A percentile compares a stretch with the other conserved stretches of the same genome.
Evolutionary conservation across 805 yeast species (phyloP).

Genomic region (Zygosaccharomyces bisporus): DNA sequence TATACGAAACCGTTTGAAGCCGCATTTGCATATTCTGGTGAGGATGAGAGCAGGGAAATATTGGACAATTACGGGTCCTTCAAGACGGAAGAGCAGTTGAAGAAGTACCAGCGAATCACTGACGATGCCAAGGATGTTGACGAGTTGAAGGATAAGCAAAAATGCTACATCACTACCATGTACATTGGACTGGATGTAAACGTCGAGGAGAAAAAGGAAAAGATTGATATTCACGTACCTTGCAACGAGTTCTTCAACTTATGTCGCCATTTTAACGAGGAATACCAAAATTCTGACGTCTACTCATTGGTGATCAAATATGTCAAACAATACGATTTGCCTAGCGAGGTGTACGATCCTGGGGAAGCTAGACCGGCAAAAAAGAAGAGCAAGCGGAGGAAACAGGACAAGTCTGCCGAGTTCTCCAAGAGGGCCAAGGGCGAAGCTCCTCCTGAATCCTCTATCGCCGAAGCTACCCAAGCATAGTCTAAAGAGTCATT

Average conservation of each 20-base stretch:
- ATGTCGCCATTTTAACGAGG: constrained; percentile 70
- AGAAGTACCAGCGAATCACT: constrained; percentile 35
- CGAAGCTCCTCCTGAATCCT: constrained; percentile 14
- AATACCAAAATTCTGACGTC: constrained; percentile 52
- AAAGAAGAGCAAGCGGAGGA: constrained; percentile 51
- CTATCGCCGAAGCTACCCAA: constrained; percentile 15
- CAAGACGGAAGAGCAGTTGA: constrained; percentile 43
- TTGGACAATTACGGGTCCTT: constrained; percentile 61
- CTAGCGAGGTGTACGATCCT: constrained; percentile 75
- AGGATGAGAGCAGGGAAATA: constrained; percentile 54
- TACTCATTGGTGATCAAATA: constrained; percentile 61
- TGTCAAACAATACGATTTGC: constrained; percentile 75
- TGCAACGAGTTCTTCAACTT: constrained; percentile 83
- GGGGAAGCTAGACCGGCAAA: constrained; percentile 75
- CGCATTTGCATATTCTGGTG: constrained; percentile 45
- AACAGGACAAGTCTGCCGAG: constrained; percentile 26
- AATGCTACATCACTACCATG: constrained; percentile 64
- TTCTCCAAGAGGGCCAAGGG: constrained; percentile 36
- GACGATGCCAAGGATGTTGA: constrained; percentile 38
- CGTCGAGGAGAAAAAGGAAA: constrained; percentile 50
- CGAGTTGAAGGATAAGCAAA: constrained; percentile 25
- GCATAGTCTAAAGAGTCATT: constrained; percentile 9
- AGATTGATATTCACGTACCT: constrained; percentile 81
- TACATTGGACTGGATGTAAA: constrained; percentile 68
- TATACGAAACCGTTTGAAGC: constrained; percentile 72